Evolutionary conservation across 31 red algal genomes (phyloP), one percentile per base, ranked within the genome.

Genomic region (Asparagopsis taxiformis): DNA sequence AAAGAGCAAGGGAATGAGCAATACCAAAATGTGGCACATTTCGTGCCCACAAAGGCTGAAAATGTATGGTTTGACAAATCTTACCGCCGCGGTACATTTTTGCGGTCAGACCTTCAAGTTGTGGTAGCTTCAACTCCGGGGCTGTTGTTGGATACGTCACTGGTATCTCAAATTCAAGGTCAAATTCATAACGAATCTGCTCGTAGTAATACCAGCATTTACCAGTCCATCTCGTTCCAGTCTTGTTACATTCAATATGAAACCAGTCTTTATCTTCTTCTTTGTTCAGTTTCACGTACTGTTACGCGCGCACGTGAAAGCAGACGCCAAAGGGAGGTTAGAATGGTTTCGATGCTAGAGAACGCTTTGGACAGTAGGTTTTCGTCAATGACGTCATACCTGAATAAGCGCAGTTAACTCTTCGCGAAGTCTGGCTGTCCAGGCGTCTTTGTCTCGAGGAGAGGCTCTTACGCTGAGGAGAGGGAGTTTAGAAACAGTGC

Each of bases 71-170:
- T 62, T 97, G 93, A 56, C 93, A 97, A 49, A 97, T 97, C 65
- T 90, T 82, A 0, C 93, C 93, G 28, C 85, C 93, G 21, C 93
- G 93, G 58, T 97, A 97, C 93, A 97, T 97, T 61, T 97, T 97
- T n/a, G 93, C 80, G 5, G 93, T 97, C 38, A 87, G 79, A 35
- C 93, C 93, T 28, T 87, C 81, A 2, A 97, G 70, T 60, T 83
- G 56, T 1, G 93, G 87, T 6, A 97, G 87, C 55, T 82, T 77
- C 8, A 97, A 58, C 50, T 90, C 80, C 1, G 93, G 93, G 15
- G 93, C 77, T 17, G 93, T 44, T 3, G 68, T 49, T 7, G 93
- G 93, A 63, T 97, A 97, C 10, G 86, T 91, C 31, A 97, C 87
- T 25, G 93, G 93, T 38, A 97, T 77, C 17, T 86, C 85, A 73